phyloP scores from a whole-genome alignment of 352 stramenopile genomes.

The Thraustochytrium striatum region DNA sequence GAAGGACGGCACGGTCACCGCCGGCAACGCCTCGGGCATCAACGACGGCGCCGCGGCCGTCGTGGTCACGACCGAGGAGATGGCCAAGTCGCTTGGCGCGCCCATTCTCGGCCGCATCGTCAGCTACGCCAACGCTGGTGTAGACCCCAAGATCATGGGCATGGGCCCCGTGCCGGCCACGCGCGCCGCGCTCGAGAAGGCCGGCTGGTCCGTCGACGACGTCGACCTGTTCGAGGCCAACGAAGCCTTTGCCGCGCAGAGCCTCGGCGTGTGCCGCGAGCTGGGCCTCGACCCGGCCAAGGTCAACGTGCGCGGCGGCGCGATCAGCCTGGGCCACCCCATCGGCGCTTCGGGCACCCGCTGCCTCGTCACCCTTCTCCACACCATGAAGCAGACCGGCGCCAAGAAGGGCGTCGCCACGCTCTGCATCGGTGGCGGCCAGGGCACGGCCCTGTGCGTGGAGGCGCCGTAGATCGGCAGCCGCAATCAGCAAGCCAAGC shows the following conservation, averaged over 20 bases:
- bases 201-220: constrained; percentile 59
- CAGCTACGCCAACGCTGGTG: constrained; percentile 60
- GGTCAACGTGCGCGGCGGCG: constrained; percentile 72
- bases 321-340: constrained; percentile 72
- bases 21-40: constrained; percentile 63
- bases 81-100: constrained; percentile 58
- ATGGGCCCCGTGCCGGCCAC: constrained; percentile 69
- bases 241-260: constrained; percentile 72
- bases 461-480: constrained; percentile 66
- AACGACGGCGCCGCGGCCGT: constrained; percentile 69
- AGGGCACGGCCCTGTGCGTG: constrained; percentile 84
- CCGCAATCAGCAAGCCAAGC: no score
- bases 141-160: constrained; percentile 68
- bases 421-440: constrained; percentile 92
- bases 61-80: constrained; percentile 64
- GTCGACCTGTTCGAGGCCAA: constrained; percentile 77
- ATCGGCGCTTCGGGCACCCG: constrained; percentile 70
- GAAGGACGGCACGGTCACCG: constrained; percentile 63
- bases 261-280: constrained; percentile 60
- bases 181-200: constrained; percentile 60
- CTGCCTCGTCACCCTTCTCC: constrained; percentile 80
- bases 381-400: constrained; percentile 78
- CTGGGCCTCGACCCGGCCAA: constrained; percentile 62
- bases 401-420: constrained; percentile 77
- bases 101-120: constrained; percentile 62